Evolutionary conservation across 2,329 filamentous ascomycete species (phyloP).

Genomic region (Gyromitra esculenta): DNA sequence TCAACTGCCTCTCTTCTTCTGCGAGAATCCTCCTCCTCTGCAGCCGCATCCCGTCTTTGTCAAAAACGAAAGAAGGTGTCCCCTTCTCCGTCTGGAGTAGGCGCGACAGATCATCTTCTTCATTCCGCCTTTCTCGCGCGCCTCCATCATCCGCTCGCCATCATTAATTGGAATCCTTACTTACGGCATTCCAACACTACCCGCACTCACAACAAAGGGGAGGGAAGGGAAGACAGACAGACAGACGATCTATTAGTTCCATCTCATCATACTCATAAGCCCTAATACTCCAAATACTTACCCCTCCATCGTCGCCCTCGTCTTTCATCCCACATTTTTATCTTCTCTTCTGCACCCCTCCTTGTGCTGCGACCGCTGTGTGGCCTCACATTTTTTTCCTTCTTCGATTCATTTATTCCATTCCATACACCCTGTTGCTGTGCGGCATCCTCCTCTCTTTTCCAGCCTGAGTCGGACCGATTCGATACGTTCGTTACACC

Average conservation of each 20-base stretch:
- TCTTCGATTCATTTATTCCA: constrained; percentile 16
- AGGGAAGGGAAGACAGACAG: neutral
- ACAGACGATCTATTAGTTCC: constrained; percentile 8
- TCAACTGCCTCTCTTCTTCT: constrained; percentile 13
- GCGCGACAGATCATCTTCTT: constrained; percentile 27
- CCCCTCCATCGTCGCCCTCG: constrained; percentile 9
- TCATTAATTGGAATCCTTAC: constrained; percentile 37
- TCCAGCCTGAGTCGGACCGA: constrained; percentile 33
- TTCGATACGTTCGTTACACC: constrained; percentile 40
- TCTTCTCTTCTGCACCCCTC: constrained; percentile 1
- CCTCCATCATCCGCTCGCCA: constrained; percentile 29
- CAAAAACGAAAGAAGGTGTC: constrained; percentile 22
- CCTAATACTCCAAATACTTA: constrained; percentile 36
- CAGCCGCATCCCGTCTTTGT: constrained; percentile 19
- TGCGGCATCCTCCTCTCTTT: constrained; percentile 35
- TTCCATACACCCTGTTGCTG: constrained; percentile 50
- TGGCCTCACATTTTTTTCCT: constrained; percentile 26
- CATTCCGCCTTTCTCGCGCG: constrained; percentile 29
- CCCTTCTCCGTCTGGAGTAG: constrained; percentile 24
- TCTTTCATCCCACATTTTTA: constrained; percentile 23
- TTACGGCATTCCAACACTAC: constrained; percentile 42
- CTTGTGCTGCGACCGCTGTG: constrained; percentile 28
- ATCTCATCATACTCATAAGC: constrained; percentile 23
- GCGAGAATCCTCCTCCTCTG: constrained; percentile 12
- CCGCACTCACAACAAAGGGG: constrained; percentile 22